Evolutionary conservation across 768 basidiomycete genomes (phyloP), one percentile per base, ranked within the genome.

Genomic region (Pisolithus microcarpus): DNA sequence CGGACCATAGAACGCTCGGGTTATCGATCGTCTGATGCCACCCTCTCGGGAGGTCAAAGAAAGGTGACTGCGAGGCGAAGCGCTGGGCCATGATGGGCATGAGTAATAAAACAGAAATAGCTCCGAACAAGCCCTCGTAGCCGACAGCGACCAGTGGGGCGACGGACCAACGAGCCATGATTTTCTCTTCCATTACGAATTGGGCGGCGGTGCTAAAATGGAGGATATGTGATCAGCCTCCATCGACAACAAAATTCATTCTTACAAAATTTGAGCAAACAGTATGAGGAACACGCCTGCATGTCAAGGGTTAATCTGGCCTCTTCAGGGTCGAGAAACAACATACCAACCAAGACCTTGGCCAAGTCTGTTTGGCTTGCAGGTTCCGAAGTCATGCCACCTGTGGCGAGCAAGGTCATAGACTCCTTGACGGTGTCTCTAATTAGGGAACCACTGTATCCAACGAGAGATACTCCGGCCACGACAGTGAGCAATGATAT

Each of bases 101-200:
- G 56, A 83, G 77, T 39, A 90, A 56, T 38, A 93, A 60, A 60
- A 96, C 85, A 26, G 89, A 86, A 58, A 88, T 57, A 18, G 84
- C 72, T 51, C 96, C 96, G 63, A 95, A 98, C 53, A 94, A 74
- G 39, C 96, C 96, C 70, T 99, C 96, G 55, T 79, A 89, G 21
- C 94, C 93, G 54, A 98, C 96, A 10, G 95, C 94, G 52, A 92
- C 80, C 36, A 98, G 78, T 13, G 96, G 95, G 43, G 83, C 80
- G 38, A 97, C 85, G 31, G 81, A 75, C 73, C 95, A 94, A 45
- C 78, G 80, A 61, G 81, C 73, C 86, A 98, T 84, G 59, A 98
- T 93, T 74, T 89, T 94, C 72, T 97, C 95, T 76, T 98, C 96
- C 15, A 96, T 78, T 42, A 97, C 94, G 63, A 94, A 94, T 65